Base-by-base conservation (phyloP, 2,329 filamentous ascomycete species). In the Ophiostoma australiae region DNA sequence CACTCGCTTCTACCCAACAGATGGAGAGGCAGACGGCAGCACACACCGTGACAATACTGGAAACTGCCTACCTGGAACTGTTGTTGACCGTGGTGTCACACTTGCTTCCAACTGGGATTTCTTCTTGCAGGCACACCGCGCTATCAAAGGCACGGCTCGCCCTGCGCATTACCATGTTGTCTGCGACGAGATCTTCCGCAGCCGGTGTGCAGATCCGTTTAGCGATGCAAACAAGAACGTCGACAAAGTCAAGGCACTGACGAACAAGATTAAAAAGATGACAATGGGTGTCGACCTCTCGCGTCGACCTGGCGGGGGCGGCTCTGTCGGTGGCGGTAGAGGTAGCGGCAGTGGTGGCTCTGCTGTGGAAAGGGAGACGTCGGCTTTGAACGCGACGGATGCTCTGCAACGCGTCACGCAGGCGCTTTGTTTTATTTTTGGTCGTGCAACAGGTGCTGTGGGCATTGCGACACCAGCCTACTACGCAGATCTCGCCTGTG, bases 401-500 rank as follows among this genome's bases (percentile, higher is more conserved):
- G 80, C 84, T 61, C 80, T 92, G 0, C 85, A 91, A 75, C 81
- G 83, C 68, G 79, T 88, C 74, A 92, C 89, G 0, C 88, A 91
- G 75, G 85, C 86, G 58, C 80, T 92, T 76, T 91, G 89, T 77
- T 91, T 92, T 76, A 80, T 87, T 0, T 93, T 90, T 75, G 89
- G 89, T 3, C 86, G 90, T 6, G 89, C 90, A 0, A 91, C 90
- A 0, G 90, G 89, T 74, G 87, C 90, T 0, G 89, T 93, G 8
- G 88, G 86, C 69, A 82, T 92, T 66, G 91, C 87, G 71, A 88
- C 90, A 0, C 90, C 91, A 0, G 90, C 90, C 0, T 92, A 92
- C 79, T 92, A 92, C 76, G 91, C 91, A 0, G 91, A 93, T 78
- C 79, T 92, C 7, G 82, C 90, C 1, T 92, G 89, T 76, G 90